Evolutionary conservation across 2,329 filamentous ascomycete species (phyloP).

Genomic region (Diaporthe caulivora): DNA sequence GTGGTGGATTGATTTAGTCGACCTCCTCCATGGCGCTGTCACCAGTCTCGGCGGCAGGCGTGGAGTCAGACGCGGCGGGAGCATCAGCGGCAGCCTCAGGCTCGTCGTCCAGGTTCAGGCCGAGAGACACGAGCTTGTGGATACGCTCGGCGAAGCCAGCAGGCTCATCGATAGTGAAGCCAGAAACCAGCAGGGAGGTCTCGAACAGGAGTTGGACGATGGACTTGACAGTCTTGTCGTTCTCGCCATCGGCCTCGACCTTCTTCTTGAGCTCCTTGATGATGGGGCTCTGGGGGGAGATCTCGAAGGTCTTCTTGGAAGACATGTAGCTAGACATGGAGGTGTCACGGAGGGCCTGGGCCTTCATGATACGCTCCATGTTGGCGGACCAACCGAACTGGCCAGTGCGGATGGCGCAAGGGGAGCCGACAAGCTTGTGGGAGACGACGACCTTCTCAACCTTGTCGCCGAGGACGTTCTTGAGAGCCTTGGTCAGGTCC

Average conservation of each 20-base stretch:
- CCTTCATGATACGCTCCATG: conserved; percentile 99
- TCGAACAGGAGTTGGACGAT: conserved; percentile 99
- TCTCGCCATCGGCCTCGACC: conserved; percentile 97
- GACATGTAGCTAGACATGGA: conserved; percentile 99
- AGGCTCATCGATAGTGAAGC: conserved; percentile 99
- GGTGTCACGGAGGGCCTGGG: conserved; percentile 98
- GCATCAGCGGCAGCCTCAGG: conserved; percentile 78
- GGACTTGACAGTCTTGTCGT: conserved; percentile 98
- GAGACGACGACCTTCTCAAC: conserved; percentile 99
- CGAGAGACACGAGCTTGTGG: conserved; percentile 98
- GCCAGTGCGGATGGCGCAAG: conserved; percentile 98
- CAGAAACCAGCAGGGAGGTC: conserved; percentile 97
- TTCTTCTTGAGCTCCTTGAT: conserved; percentile 99
- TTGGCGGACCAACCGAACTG: conserved; percentile 99
- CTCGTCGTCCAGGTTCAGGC: conserved; percentile 98
- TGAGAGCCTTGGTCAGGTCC: conserved; percentile 92
- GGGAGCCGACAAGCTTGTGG: conserved; percentile 94
- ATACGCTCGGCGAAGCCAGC: conserved; percentile 98
- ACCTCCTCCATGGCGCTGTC: conserved; percentile 99
- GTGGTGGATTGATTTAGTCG: conserved; percentile 73
- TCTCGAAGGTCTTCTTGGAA: conserved; percentile 99
- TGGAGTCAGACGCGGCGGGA: conserved; percentile 69
- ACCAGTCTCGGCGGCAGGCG: conserved; percentile 70
- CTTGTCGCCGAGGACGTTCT: conserved; percentile 99
- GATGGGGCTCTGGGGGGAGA: conserved; percentile 98